Evolutionary conservation across 139 green algal species (phyloP).

Genomic region (Chlamydomonas sphaeroides): DNA sequence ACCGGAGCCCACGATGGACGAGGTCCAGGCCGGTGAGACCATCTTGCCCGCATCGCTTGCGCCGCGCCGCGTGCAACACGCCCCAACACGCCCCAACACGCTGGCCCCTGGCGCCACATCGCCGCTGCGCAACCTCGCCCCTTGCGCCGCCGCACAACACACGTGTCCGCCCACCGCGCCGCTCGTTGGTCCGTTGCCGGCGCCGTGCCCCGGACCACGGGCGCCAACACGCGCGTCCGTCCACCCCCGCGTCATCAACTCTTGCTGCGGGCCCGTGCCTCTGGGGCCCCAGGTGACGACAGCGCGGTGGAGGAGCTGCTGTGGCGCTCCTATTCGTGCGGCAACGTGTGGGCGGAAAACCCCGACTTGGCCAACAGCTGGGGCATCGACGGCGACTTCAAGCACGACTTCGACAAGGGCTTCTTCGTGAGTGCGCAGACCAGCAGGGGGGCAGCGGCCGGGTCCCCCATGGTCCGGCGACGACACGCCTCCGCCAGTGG

Average conservation of each 20-base stretch:
- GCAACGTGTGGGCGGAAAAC: slow-evolving; percentile 83
- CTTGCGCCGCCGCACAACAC: no score
- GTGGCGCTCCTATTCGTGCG: slow-evolving; percentile 42
- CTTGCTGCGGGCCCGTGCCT: no score
- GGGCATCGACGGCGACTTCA: slow-evolving; percentile 66
- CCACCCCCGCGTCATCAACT: no score
- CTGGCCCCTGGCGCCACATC: neutral
- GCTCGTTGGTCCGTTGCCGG: no score
- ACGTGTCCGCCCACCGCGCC: no score
- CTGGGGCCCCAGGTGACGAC: neutral
- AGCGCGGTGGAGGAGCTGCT: slow-evolving; percentile 47
- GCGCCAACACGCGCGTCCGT: no score
- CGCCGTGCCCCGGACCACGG: no score
- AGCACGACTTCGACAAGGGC: slow-evolving; percentile 68
- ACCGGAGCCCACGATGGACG: slow-evolving; percentile 2
- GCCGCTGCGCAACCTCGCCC: no score
- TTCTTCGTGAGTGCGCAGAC: slow-evolving; percentile 56
- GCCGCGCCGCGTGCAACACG: neutral
- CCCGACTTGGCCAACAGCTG: slow-evolving; percentile 76
- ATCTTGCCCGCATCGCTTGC: neutral
- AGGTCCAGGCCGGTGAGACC: neutral
- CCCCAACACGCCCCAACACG: no score
- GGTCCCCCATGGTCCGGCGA: neutral
- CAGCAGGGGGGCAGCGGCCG: neutral
- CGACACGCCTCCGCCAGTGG: no score